Percentiles rank a stretch among this genome's conserved stretches.
These are phyloP conservation scores for Candida sanyaensis DNA, from an alignment of 1,139 yeast genomes.

Conservation along the genomic window DNA sequence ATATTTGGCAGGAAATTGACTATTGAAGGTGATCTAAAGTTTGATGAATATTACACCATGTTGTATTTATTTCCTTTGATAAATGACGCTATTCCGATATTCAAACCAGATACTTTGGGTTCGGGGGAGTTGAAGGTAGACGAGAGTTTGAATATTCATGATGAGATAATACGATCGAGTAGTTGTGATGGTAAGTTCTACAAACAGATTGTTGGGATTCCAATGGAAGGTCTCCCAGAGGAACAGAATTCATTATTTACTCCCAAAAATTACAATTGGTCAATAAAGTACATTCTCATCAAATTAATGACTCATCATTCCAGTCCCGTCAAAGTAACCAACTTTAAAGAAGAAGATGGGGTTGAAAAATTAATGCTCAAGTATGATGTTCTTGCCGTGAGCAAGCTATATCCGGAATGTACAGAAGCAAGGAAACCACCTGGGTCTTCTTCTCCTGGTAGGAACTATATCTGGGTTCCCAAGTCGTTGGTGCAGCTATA, in stretches of 20 bases:
- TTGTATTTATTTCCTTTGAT: constrained; percentile 30
- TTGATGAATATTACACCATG: constrained; percentile 25
- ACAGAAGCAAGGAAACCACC: constrained; percentile 7
- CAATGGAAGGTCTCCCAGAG: not conserved
- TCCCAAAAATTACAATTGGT: constrained; percentile 6
- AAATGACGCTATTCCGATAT: constrained; percentile 16
- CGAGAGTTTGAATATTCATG: not conserved
- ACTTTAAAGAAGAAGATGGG: constrained; percentile 11
- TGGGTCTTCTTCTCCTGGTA: constrained; percentile 4
- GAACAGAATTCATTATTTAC: not conserved
- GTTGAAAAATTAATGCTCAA: constrained; percentile 13
- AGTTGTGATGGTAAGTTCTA: not conserved
- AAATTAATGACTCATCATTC: constrained; percentile 7
- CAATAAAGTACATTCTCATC: constrained; percentile 9
- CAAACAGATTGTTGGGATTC: not conserved
- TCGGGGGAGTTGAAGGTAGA: constrained; percentile 20
- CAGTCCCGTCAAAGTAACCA: constrained; percentile 5
- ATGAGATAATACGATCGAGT: not conserved
- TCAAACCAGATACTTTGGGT: constrained; percentile 23
- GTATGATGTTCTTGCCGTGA: constrained; percentile 9
- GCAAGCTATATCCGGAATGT: constrained; percentile 9
- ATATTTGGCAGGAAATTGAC: constrained; percentile 26
- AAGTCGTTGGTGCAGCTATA: constrained; percentile 13
- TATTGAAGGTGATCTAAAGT: constrained; percentile 15
- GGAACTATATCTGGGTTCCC: constrained; percentile 19